Base-by-base conservation (phyloP, 1,284 basidiomycete genomes). In the Rhodotorula sp. region DNA sequence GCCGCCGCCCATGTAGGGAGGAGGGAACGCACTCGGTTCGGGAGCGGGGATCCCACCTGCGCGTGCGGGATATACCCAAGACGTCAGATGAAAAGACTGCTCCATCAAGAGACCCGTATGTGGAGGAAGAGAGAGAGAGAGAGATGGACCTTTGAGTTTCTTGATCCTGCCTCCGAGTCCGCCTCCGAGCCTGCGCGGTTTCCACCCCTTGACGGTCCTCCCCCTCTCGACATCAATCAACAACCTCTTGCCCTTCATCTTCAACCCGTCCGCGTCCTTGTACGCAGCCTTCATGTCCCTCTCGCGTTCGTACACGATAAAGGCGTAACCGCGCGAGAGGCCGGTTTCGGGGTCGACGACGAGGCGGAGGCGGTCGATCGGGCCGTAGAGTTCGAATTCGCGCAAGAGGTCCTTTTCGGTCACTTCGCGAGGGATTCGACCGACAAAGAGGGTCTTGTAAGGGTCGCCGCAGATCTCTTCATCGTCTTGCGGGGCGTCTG, bases 281-380 rank as follows among this genome's bases (percentile, higher is more conserved):
- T 98, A 99, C 82, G 79, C 78, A 93, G 93, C 92, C 87, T 97
- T 97, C 97, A 99, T 99, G 81, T 99, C 97, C 71, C 94, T 88
- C 83, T 99, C 97, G 38, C 95, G 87, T 81, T 99, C 97, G 79
- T 93, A 99, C 12, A 98, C 93, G 72, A 99, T 86, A 82, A 99
- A 99, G 23, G 95, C 97, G 81, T 98, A 99, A 26, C 94, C 93
- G 75, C 90, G 85, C 79, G 89, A 88, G 74, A 93, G 90, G 62
- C 87, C 89, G 28, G 62, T 54, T 78, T 93, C 90, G 80, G 90
- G 89, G 52, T 78, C 75, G 43, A 67, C 71, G 18, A 99, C 93
- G 65, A 99, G 90, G 66, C 90, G 85, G 77, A 98, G 90, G 68
- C 90, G 86, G 82, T 97, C 93, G 76, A 99, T 95, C 34, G 90